Conservation (phyloP, 176 grass and related monocot genomes). For the Luzula sylvatica region DNA sequence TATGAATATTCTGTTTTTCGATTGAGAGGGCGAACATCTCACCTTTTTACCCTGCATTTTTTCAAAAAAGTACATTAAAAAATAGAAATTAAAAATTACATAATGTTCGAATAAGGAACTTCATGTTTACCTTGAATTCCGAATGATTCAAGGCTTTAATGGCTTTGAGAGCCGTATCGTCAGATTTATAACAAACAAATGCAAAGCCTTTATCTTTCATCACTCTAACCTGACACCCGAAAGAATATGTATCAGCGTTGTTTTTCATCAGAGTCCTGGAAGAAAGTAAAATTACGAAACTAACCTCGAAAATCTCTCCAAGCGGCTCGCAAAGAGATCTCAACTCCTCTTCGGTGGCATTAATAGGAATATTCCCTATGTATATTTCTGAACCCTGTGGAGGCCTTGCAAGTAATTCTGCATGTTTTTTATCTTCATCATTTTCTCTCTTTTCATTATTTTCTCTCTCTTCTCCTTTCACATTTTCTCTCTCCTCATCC, state of each 20-base stretch:
- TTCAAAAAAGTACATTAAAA: not conserved
- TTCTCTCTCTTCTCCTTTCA: not conserved
- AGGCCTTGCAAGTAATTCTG: slow-evolving; percentile 66
- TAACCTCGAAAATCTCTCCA: slow-evolving; percentile 87
- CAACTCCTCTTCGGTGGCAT: slow-evolving; percentile 60
- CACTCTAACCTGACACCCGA: slow-evolving; percentile 60
- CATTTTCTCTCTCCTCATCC: not conserved
- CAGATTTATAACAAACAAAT: slow-evolving; percentile 71
- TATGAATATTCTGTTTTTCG: slow-evolving; percentile 83
- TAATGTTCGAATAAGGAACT: not conserved
- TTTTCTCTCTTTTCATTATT: not conserved
- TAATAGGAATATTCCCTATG: slow-evolving; percentile 48
- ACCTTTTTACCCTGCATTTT: slow-evolving; percentile 59
- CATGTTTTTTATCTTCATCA: slow-evolving; percentile 33
- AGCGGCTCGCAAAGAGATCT: slow-evolving; percentile 54
- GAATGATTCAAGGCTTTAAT: slow-evolving; percentile 58
- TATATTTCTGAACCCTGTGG: slow-evolving; percentile 92
- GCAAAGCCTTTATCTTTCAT: slow-evolving; percentile 65
- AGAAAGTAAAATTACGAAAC: slow-evolving; percentile 13
- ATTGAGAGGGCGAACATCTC: slow-evolving; percentile 60
- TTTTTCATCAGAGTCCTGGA: not conserved
- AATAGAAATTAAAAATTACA: slow-evolving; percentile 11
- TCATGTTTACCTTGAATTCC: slow-evolving; percentile 49
- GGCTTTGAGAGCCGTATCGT: slow-evolving; percentile 53
- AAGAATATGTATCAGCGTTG: not conserved